Conservation (phyloP, 1,284 basidiomycete genomes). For the Ceraceosorus guamensis region DNA sequence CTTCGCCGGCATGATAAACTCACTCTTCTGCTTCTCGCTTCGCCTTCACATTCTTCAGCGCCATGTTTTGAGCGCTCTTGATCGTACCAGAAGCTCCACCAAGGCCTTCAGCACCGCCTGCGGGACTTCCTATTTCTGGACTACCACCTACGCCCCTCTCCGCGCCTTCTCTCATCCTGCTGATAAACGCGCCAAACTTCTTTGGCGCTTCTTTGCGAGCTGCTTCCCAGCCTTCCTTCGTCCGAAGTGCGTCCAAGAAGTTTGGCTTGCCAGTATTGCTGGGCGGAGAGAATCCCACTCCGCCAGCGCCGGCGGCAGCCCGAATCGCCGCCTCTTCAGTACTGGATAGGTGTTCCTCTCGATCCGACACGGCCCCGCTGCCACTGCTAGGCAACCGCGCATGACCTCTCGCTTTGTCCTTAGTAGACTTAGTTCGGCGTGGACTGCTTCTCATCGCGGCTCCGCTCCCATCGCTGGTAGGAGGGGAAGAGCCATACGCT, state of each 20-base stretch:
- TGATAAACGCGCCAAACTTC: conserved; percentile 41
- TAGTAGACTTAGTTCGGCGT: background rate
- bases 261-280: background rate
- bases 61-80: conserved; percentile 25
- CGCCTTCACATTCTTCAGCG: conserved; percentile 32
- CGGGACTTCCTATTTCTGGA: background rate
- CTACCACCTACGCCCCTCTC: background rate
- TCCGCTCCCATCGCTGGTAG: background rate
- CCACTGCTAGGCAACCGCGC: background rate
- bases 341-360: background rate
- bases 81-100: conserved; percentile 15
- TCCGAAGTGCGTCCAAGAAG: conserved; percentile 38
- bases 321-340: no score
- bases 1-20: conserved; percentile 48
- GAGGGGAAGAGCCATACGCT: background rate
- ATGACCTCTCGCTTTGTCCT: background rate
- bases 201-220: conserved; percentile 43
- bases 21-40: conserved; percentile 43
- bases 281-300: background rate
- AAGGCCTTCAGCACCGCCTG: conserved; percentile 4
- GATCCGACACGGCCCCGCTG: background rate
- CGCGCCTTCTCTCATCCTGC: conserved; percentile 33
- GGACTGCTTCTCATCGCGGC: background rate
- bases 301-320: background rate
- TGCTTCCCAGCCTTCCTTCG: conserved; percentile 39